A percentile compares a stretch with the other conserved stretches of the same genome.
These are phyloP conservation scores for Aureobasidium melanogenum DNA, from an alignment of 2,329 filamentous ascomycete species.

Conservation along the genomic window DNA sequence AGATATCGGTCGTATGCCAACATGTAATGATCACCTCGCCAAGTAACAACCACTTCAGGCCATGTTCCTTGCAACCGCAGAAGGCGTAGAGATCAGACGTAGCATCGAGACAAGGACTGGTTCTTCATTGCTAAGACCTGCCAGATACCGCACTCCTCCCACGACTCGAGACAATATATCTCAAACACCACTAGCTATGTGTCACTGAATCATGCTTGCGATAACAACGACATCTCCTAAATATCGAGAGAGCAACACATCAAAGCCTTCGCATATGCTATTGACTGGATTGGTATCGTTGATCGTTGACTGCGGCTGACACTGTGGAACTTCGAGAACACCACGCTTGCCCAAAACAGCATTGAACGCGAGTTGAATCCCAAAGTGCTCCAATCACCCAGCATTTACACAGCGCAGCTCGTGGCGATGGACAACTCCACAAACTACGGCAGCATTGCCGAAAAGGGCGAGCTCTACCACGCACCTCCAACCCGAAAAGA, in stretches of 20 bases:
- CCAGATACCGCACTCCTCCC: background rate
- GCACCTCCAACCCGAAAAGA: background rate
- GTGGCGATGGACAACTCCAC: background rate
- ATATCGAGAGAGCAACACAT: background rate
- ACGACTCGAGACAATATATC: background rate
- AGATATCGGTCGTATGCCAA: background rate
- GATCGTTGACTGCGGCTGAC: background rate
- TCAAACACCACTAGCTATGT: background rate
- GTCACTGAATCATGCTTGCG: background rate
- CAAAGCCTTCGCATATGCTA: background rate
- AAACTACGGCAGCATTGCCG: slow-evolving; percentile 6
- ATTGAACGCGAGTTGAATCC: background rate
- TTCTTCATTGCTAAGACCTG: background rate
- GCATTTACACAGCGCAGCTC: too few relatives aligned
- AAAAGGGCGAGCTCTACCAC: background rate
- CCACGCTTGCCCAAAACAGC: background rate
- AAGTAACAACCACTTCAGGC: background rate
- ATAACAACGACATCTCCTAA: background rate
- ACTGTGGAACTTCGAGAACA: too few relatives aligned
- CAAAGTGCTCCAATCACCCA: background rate
- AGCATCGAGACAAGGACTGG: too few relatives aligned
- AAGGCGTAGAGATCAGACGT: too few relatives aligned
- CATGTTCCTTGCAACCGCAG: background rate
- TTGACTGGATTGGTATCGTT: too few relatives aligned
- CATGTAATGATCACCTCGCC: background rate